Evolutionary conservation across 495 filamentous ascomycete genomes (phyloP).

Genomic region (Aspergillus leporis): DNA sequence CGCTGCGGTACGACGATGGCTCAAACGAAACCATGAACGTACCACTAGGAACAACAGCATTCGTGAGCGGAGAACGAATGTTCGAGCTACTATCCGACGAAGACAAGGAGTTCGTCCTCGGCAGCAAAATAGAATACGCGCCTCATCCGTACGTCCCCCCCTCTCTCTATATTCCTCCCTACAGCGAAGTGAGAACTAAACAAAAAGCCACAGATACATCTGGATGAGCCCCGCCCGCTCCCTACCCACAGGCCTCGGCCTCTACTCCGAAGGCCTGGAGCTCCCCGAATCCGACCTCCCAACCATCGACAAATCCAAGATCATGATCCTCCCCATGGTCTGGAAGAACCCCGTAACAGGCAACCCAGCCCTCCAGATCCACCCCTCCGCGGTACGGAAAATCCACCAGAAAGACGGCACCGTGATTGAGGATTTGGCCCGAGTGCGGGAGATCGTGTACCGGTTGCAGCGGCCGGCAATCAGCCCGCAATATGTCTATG

Average conservation of each 20-base stretch:
- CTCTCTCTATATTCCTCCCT: background rate
- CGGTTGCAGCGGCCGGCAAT: constrained; percentile 71
- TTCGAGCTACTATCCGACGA: constrained; percentile 59
- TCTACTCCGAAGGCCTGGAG: constrained; percentile 62
- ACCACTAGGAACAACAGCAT: constrained; percentile 74
- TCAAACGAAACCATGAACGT: constrained; percentile 66
- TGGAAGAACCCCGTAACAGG: constrained; percentile 73
- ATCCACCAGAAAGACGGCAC: constrained; percentile 63
- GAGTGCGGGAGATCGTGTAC: constrained; percentile 67
- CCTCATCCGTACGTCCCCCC: constrained; percentile 55
- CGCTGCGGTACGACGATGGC: constrained; percentile 69
- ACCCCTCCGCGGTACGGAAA: constrained; percentile 64
- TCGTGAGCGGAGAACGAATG: constrained; percentile 66
- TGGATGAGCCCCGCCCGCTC: constrained; percentile 70
- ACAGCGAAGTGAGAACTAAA: background rate
- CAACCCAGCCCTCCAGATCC: constrained; percentile 66
- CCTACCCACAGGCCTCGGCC: constrained; percentile 64
- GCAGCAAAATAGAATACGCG: constrained; percentile 68
- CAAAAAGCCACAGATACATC: constrained; percentile 54
- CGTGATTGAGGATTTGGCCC: constrained; percentile 62
- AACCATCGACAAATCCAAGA: constrained; percentile 59
- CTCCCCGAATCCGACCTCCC: constrained; percentile 58
- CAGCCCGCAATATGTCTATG: constrained; percentile 63
- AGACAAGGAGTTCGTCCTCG: constrained; percentile 64
- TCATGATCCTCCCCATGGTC: constrained; percentile 68